Conservation (phyloP, 148 eudicot species). For the Linanthus parryae region DNA sequence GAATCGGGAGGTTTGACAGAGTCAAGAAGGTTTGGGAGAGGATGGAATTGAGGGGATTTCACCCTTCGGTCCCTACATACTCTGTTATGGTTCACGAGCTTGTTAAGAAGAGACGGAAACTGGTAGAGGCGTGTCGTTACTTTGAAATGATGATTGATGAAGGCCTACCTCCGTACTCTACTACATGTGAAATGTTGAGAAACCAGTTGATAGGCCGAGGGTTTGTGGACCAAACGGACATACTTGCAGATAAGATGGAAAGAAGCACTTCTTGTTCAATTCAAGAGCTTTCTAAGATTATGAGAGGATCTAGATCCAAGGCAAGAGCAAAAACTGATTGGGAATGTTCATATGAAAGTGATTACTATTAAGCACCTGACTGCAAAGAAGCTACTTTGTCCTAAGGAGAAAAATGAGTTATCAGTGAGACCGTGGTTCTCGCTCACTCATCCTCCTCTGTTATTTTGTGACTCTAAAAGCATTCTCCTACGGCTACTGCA, state of each 20-base stretch:
- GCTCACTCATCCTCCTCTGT: no score
- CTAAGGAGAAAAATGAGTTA: no score
- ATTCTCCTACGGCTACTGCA: no score
- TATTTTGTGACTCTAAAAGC: no score
- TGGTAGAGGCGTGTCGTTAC: slow-evolving; percentile 68
- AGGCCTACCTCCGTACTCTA: slow-evolving; percentile 71
- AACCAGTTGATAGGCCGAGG: slow-evolving; percentile 58
- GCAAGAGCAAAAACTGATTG: slow-evolving; percentile 23
- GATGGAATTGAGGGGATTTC: slow-evolving; percentile 51
- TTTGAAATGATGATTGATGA: slow-evolving; percentile 88
- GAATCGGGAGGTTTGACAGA: slow-evolving; percentile 63
- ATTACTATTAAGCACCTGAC: no score
- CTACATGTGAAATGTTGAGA: slow-evolving; percentile 61
- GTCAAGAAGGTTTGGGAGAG: slow-evolving; percentile 53
- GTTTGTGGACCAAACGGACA: slow-evolving; percentile 31
- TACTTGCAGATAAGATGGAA: slow-evolving; percentile 75
- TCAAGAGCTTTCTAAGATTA: slow-evolving; percentile 39
- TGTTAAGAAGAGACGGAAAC: slow-evolving; percentile 63
- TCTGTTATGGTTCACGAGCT: slow-evolving; percentile 83
- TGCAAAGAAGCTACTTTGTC: no score
- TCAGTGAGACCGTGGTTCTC: no score
- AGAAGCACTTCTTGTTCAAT: slow-evolving; percentile 60
- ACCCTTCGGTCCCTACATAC: slow-evolving; percentile 68
- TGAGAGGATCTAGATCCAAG: slow-evolving; percentile 52
- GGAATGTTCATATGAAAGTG: slow-evolving; percentile 47